Conservation (phyloP, 352 stramenopile species). For the Globisporangium echinulatum region DNA sequence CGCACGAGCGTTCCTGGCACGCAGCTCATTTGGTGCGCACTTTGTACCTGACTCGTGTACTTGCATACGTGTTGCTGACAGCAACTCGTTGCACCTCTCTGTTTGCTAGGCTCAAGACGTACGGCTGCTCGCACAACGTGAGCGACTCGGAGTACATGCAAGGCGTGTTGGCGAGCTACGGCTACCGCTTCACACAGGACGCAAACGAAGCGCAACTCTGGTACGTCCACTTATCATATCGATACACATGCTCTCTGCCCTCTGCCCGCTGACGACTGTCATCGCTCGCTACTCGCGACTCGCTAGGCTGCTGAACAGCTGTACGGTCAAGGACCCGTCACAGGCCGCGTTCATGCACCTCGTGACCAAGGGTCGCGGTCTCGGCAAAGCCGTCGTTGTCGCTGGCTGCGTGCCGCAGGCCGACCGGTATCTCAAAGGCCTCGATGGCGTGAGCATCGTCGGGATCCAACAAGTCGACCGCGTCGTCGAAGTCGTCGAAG, state of each 20-base stretch:
- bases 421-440: slow-evolving; percentile 73
- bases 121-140: slow-evolving; percentile 91
- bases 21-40: slow-evolving; percentile 55
- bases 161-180: slow-evolving; percentile 85
- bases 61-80: too few relatives aligned
- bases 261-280: neutral
- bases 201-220: slow-evolving; percentile 78
- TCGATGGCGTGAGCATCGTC: slow-evolving; percentile 84
- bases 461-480: slow-evolving; percentile 90
- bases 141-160: slow-evolving; percentile 93
- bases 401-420: slow-evolving; percentile 89
- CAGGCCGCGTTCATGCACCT: slow-evolving; percentile 88
- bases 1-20: slow-evolving; percentile 43
- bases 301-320: slow-evolving; percentile 84
- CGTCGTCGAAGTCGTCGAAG: slow-evolving; percentile 88
- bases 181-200: slow-evolving; percentile 81
- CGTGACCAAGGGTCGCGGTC: slow-evolving; percentile 67
- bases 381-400: slow-evolving; percentile 86
- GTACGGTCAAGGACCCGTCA: slow-evolving; percentile 92
- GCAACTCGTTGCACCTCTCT: neutral
- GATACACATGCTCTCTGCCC: neutral
- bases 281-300: neutral
- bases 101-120: slow-evolving; percentile 76
- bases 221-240: slow-evolving; percentile 11
- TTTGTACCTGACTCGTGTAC: too few relatives aligned